Percentiles rank a stretch among this genome's conserved stretches.
phyloP scores from a whole-genome alignment of 352 stramenopile species.

The Globisporangium nagaii region DNA sequence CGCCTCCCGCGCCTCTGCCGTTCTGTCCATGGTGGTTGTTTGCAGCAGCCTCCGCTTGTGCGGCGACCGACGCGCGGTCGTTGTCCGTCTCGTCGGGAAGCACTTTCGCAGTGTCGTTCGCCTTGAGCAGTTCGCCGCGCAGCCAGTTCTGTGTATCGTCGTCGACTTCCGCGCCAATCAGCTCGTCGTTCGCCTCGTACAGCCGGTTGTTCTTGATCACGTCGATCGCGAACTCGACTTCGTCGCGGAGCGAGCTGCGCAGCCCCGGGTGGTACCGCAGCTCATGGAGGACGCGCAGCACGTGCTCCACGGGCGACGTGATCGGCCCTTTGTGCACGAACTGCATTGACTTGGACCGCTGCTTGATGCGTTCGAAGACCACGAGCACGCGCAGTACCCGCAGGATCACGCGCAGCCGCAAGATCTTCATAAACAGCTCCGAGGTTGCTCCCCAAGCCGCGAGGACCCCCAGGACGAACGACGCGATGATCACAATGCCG shows the following conservation, averaged over 20 bases:
- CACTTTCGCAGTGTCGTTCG: constrained; percentile 63
- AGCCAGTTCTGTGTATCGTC: constrained; percentile 84
- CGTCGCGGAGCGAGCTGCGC: constrained; percentile 34
- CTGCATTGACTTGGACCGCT: constrained; percentile 70
- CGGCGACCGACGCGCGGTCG: constrained; percentile 4
- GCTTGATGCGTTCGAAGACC: constrained; percentile 83
- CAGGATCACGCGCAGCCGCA: constrained; percentile 70
- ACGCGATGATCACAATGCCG: constrained; percentile 70
- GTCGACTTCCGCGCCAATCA: constrained; percentile 65
- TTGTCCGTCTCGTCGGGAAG: constrained; percentile 38
- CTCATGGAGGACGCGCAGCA: constrained; percentile 69
- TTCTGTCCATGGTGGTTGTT: neutral
- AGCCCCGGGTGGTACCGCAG: constrained; percentile 74
- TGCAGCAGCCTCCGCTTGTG: neutral
- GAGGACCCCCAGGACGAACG: constrained; percentile 68
- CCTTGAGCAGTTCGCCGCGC: constrained; percentile 65
- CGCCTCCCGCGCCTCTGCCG: constrained; percentile 8
- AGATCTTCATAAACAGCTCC: constrained; percentile 56
- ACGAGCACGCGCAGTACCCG: constrained; percentile 80
- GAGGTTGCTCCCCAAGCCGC: constrained; percentile 55
- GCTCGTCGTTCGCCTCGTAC: constrained; percentile 74
- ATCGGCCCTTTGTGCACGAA: constrained; percentile 65
- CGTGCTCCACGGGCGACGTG: constrained; percentile 74
- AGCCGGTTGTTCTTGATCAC: constrained; percentile 84
- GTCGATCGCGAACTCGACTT: constrained; percentile 80